Evolutionary conservation across 78 protist species (phyloP).

Genomic region (Emiliania huxleyi): DNA sequence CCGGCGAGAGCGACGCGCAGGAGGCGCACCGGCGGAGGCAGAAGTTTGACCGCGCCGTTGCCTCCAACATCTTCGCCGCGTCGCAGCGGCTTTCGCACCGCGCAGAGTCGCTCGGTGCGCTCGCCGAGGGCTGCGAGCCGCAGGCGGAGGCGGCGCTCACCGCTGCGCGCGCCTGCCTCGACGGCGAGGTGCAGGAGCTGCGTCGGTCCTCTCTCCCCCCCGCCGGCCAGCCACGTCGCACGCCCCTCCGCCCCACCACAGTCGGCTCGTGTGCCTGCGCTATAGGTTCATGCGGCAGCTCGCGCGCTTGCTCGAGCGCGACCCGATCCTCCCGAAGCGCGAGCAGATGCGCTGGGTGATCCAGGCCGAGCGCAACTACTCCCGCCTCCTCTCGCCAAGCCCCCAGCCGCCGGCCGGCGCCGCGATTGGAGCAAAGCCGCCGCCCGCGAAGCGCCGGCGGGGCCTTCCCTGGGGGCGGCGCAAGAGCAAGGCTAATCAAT

Average conservation of each 20-base stretch:
- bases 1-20: neutral
- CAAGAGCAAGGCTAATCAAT: too few relatives aligned
- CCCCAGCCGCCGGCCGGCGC: too few relatives aligned
- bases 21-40: neutral
- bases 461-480: too few relatives aligned
- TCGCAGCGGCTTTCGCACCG: neutral
- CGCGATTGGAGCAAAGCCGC: too few relatives aligned
- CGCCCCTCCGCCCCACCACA: too few relatives aligned
- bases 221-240: too few relatives aligned
- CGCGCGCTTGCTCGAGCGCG: neutral
- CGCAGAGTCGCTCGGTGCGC: neutral
- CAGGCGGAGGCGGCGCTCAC: neutral
- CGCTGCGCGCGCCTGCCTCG: neutral
- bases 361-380: neutral
- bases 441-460: too few relatives aligned
- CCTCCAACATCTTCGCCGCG: neutral
- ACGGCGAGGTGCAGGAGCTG: neutral
- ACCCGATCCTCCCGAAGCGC: neutral
- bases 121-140: neutral
- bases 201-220: too few relatives aligned
- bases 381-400: too few relatives aligned
- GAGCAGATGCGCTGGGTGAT: neutral
- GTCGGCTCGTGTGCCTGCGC: too few relatives aligned
- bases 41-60: neutral
- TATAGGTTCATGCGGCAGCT: neutral